These are phyloP conservation scores for Boeremia exigua DNA, from an alignment of 2,329 filamentous ascomycete species.

Conservation along the genomic window DNA sequence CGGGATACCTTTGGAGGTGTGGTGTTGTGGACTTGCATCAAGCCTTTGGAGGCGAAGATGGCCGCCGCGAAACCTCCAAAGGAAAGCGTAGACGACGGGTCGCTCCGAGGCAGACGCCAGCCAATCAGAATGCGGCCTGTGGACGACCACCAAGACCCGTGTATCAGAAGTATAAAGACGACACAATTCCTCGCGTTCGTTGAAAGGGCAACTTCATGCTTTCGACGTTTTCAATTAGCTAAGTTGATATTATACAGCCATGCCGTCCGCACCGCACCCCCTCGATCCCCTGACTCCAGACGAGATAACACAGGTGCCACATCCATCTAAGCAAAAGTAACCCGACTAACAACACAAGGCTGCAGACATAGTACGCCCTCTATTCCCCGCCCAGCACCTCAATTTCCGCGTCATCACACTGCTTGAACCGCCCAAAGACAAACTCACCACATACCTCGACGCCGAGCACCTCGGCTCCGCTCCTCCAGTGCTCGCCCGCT, in stretches of 20 bases:
- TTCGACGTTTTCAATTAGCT: neutral
- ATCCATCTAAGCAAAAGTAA: neutral
- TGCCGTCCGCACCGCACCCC: neutral
- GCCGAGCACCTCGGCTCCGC: slow-evolving; percentile 46
- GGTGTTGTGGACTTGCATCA: neutral
- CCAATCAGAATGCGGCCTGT: neutral
- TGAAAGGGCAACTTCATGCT: no score
- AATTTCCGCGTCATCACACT: slow-evolving; percentile 61
- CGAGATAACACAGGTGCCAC: slow-evolving; percentile 8
- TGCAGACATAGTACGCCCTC: slow-evolving; percentile 44
- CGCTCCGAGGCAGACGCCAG: neutral
- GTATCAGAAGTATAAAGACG: neutral
- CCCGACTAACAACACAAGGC: slow-evolving; percentile 10
- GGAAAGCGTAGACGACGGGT: slow-evolving; percentile 6
- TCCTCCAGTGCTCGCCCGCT: slow-evolving; percentile 41
- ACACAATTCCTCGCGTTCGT: no score
- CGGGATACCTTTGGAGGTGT: slow-evolving; percentile 12
- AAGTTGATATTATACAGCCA: neutral
- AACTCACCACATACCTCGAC: slow-evolving; percentile 56
- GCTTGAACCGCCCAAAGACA: slow-evolving; percentile 57
- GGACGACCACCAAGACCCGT: neutral
- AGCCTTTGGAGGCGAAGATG: slow-evolving; percentile 14
- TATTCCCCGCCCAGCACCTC: slow-evolving; percentile 39
- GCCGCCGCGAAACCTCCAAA: slow-evolving; percentile 5
- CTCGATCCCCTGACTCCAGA: slow-evolving; percentile 15